Conservation (phyloP, 768 basidiomycete genomes). For the Neoboletus subvelutipes region DNA sequence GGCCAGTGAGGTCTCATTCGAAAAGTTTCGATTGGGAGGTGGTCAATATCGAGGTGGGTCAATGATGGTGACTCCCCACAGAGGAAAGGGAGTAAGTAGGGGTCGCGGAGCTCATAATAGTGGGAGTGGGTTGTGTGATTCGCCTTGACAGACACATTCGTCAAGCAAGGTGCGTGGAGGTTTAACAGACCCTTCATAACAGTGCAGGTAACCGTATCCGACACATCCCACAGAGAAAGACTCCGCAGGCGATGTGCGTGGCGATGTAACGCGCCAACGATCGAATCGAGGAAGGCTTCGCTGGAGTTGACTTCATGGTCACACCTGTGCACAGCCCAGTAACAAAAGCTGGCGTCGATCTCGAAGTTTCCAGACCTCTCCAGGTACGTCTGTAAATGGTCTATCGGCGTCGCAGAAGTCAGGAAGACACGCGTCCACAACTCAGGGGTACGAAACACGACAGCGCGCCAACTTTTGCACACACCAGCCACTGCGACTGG, state of each 20-base stretch:
- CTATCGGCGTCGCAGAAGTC: conserved; percentile 11
- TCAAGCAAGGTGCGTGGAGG: conserved; percentile 5
- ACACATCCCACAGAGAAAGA: conserved; percentile 15
- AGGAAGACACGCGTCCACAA: conserved; percentile 17
- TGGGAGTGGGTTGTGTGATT: not conserved
- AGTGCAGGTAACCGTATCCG: conserved; percentile 10
- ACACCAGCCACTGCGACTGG: conserved; percentile 9
- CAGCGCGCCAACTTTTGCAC: conserved; percentile 13
- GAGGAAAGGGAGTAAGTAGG: conserved; percentile 13
- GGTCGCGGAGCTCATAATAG: conserved; percentile 7
- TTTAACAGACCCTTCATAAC: conserved; percentile 1
- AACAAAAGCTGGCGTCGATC: conserved; percentile 12
- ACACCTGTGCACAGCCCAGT: conserved; percentile 5
- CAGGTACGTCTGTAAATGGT: conserved; percentile 1
- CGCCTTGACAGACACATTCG: conserved; percentile 13
- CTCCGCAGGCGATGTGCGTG: conserved; percentile 7
- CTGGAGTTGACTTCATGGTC: not conserved
- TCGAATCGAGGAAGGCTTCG: conserved; percentile 3
- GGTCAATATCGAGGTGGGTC: conserved; percentile 15
- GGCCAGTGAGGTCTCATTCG: not conserved
- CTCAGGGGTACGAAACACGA: conserved; percentile 3
- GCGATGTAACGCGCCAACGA: not conserved
- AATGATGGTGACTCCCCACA: conserved; percentile 5
- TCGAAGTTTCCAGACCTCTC: conserved; percentile 13
- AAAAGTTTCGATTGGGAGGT: conserved; percentile 16